Base-by-base conservation (phyloP, 805 yeast species). In the Metschnikowia santaceciliae region DNA sequence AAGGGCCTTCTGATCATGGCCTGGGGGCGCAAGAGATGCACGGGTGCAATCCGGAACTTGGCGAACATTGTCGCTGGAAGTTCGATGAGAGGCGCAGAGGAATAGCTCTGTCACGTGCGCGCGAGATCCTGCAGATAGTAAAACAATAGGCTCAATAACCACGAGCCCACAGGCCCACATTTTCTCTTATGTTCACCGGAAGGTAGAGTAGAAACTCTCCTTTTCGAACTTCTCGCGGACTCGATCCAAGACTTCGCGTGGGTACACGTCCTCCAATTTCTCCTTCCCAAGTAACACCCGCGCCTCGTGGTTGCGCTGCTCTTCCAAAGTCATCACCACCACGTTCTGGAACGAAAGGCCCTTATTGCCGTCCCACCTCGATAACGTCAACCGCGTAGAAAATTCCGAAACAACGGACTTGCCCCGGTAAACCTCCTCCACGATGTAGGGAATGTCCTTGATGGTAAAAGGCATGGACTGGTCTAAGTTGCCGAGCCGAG, bases 351-450 rank as follows among this genome's bases (percentile, higher is more conserved):
- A 67, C 17, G 83, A 76, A 26, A 87, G 71, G 11, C 84, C 88
- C 58, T 77, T 71, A 1, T 65, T 61, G 6, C 89, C 90, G 55
- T 83, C 86, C 99, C 99, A 94, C 63, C 88, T 76, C 1, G 96
- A 83, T 37, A 94, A 75, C 0, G 92, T 81, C 53, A 92, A 72
- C 60, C 90, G 80, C 1, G 95, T 88, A 5, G 91, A 84, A 59
- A 77, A 88, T 17, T 91, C 87, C 15, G 96, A 85, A 13, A 91
- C 77, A 15, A 95, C 94, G 0, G 96, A 86, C 67, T 90, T 90
- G 13, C 98, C 97, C 54, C 95, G 82, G 74, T 83, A 94, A 2
- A 94, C 86, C 69, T 94, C 99, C 63, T 92, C 98, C 34, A 91
- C 75, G 14, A 92, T 75, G 63, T 90, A 94, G 42, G 83, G 86